Evolutionary conservation across 2,329 filamentous ascomycete species (phyloP), one percentile per base, ranked within the genome.

Genomic region (Ophiostoma novo-ulmi): DNA sequence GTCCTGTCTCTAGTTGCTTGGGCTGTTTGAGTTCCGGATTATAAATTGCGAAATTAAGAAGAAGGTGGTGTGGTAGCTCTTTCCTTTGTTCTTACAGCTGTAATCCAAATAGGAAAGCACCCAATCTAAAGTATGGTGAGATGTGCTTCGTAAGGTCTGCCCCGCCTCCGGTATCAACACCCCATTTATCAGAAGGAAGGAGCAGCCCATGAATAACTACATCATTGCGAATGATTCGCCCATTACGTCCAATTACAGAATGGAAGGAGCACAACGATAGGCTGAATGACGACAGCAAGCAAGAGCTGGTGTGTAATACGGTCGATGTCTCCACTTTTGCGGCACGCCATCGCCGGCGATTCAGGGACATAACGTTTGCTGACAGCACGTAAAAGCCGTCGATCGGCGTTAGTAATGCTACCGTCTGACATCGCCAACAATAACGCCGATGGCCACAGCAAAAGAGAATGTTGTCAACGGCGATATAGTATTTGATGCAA

Each of bases 371-470:
- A 63, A 36, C 26, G 17, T 17, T n/a, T 48, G 44, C 44, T 48
- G 44, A 35, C 58, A 63, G 26, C 58, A 14, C 22, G 52, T 58
- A 58, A 58, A 58, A 58, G 58, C 31, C 58, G 58, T 36, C n/a
- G 26, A 63, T 63, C 58, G 58, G 58, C 58, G 58, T 63, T 63
- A 63, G 31, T 31, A 26, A 10, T 63, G 11, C 6, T 17, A 22
- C 5, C 58, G 14, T 35, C 26, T 63, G 22, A 22, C 22, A 58
- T 58, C n/a, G 52, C n/a, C n/a, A 58, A 2, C 22, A 13, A 26
- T 58, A 58, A 58, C 52, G n/a, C 52, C 52, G 52, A 58, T 58
- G n/a, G 52, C 6, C n/a, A 58, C 7, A 13, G 8, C 22, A 31
- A 13, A 58, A 13, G 52, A 48, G 10, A 7, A 20, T 13, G n/a